These are phyloP conservation scores for Sedum album DNA, from an alignment of 164 flowering plant species.

Conservation along the genomic window DNA sequence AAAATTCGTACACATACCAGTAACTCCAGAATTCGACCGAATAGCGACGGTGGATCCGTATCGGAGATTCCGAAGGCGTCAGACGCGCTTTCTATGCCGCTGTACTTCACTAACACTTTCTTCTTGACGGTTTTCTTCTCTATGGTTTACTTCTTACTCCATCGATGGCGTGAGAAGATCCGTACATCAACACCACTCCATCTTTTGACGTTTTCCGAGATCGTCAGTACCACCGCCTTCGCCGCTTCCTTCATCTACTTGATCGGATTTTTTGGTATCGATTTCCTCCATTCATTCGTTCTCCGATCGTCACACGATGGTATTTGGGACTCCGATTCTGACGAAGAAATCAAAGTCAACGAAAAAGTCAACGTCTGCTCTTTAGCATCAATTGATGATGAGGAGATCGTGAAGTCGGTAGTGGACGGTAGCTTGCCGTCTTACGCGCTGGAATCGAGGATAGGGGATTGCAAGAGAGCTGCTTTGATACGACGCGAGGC, in stretches of 20 bases:
- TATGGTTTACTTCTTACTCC: conserved; percentile 59
- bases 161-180: conserved; percentile 82
- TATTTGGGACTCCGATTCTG: conserved; percentile 26
- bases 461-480: conserved; percentile 73
- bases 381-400: conserved; percentile 42
- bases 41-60: background rate
- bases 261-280: conserved; percentile 73
- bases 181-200: conserved; percentile 61
- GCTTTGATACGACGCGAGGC: conserved; percentile 68
- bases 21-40: background rate
- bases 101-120: conserved; percentile 53
- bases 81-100: conserved; percentile 63
- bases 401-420: conserved; percentile 52
- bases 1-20: background rate
- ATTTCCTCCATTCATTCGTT: conserved; percentile 54
- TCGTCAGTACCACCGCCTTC: conserved; percentile 51
- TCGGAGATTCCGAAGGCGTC: conserved; percentile 33
- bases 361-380: background rate
- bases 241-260: conserved; percentile 71
- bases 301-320: conserved; percentile 38
- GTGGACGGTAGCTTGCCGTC: conserved; percentile 55
- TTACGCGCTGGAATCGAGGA: conserved; percentile 60
- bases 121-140: conserved; percentile 76
- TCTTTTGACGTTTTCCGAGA: conserved; percentile 48
- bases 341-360: background rate